These are phyloP conservation scores for Oryza rufipogon DNA, from an alignment of 176 grass and related monocot genomes.

Conservation along the genomic window DNA sequence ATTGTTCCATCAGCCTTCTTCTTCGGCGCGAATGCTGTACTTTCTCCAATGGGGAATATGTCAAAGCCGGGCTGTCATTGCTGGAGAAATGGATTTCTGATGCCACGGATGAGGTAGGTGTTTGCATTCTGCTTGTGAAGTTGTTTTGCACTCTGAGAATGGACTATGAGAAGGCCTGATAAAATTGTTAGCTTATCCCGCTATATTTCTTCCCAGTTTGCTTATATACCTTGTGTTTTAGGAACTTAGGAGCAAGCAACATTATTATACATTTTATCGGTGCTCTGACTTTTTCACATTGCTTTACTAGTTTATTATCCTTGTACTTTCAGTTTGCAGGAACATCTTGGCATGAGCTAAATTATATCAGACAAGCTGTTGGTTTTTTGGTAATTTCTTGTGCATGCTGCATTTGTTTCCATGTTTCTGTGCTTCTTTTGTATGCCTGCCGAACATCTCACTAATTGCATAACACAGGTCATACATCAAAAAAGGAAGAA, in stretches of 20 bases:
- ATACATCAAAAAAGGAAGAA: conserved; percentile 98
- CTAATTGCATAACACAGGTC: conserved; percentile 62
- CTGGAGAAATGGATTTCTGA: conserved; percentile 98
- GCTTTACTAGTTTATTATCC: conserved; percentile 39
- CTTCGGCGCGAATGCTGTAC: conserved; percentile 95
- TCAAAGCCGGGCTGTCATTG: conserved; percentile 83
- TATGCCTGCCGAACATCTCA: conserved; percentile 20
- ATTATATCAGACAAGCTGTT: conserved; percentile 96
- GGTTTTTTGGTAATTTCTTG: conserved; percentile 83
- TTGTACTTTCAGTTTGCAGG: conserved; percentile 70
- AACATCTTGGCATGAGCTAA: conserved; percentile 96
- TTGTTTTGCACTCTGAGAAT: conserved; percentile 17
- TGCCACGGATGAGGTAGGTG: conserved; percentile 73
- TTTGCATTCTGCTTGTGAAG: conserved; percentile 18
- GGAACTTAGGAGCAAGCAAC: not conserved
- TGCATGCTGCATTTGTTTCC: not conserved
- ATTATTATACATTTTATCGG: not conserved
- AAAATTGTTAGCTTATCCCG: conserved; percentile 8
- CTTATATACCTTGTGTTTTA: not conserved
- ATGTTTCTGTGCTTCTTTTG: conserved; percentile 29
- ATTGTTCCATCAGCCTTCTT: conserved; percentile 67
- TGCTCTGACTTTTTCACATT: not conserved
- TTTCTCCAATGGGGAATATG: conserved; percentile 96
- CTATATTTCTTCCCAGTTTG: not conserved
- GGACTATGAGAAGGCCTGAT: conserved; percentile 9